Base-by-base conservation (phyloP, 352 stramenopile genomes). In the Phytopythium sindhum region DNA sequence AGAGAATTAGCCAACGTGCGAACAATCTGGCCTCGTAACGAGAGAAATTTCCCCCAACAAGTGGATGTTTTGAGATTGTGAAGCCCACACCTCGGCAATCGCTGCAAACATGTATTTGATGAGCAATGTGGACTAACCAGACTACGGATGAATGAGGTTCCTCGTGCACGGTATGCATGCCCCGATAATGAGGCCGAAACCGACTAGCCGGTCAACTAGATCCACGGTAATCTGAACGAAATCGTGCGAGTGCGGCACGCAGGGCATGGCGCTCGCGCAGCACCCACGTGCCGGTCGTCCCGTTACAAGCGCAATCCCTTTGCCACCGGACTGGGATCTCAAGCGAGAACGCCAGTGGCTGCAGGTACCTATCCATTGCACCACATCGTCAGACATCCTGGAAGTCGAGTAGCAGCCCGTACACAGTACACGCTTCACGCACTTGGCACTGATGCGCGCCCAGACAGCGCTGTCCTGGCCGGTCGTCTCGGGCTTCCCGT, bases 371-470 rank as follows among this genome's bases (percentile, higher is more conserved):
- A 41, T 62, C 10, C 15, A 48, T 7, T 48, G 26, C 12, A 66
- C 28, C 4, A 26, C 47, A 37, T 31, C 59, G 29, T 64, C 15
- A 59, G 26, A n/a, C n/a, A 26, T 15, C 37, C 21, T 7, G 17
- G 4, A 61, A 41, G 50, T 26, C 39, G 21, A 4, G 2, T 31
- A 59, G 44, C 45, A 26, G 58, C 9, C 21, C 10, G 10, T 19
- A 1, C n/a, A 10, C 17, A 26, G 10, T 48, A 12, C 48, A 0
- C 9, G 4, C 8, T 5, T 3, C 17, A 61, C 64, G 53, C 70
- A 86, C 77, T 89, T 91, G 77, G 89, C 84, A 65, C 77, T 72
- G 56, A 89, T 87, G 51, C 74, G 70, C 12, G 65, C 64, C 78
- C 75, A 88, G 28, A 78, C 63, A 31, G 70, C 57, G 50, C 75